A percentile compares a stretch with the other conserved stretches of the same genome.
These are phyloP conservation scores for Carex myosuroides DNA, from an alignment of 176 grass and related monocot species.

Conservation along the genomic window DNA sequence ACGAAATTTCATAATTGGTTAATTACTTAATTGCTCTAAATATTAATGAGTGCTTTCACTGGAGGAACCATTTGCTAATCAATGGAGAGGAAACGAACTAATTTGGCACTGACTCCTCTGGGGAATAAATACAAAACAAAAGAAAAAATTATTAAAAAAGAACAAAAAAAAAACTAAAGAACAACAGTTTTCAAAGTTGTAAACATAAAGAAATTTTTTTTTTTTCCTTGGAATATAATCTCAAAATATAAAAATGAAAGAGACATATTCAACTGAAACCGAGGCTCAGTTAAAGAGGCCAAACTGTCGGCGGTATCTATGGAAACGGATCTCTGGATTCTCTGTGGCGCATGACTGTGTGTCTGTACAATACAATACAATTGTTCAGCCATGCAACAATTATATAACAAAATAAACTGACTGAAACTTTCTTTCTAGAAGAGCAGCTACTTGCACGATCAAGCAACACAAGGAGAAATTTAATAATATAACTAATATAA, in stretches of 20 bases:
- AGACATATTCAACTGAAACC: background rate
- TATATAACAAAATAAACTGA: too few relatives aligned
- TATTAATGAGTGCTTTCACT: background rate
- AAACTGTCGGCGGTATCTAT: slow-evolving; percentile 8
- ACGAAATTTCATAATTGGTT: too few relatives aligned
- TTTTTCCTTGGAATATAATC: background rate
- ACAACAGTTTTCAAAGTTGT: background rate
- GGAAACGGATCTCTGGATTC: background rate
- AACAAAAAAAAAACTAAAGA: background rate
- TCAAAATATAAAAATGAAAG: background rate
- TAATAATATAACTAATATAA: too few relatives aligned
- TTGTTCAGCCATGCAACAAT: background rate
- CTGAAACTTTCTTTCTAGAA: too few relatives aligned
- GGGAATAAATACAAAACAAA: background rate
- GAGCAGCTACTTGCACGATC: too few relatives aligned
- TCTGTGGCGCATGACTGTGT: background rate
- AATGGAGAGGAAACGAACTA: slow-evolving; percentile 1
- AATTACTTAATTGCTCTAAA: too few relatives aligned
- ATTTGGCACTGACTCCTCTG: background rate
- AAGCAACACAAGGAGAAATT: too few relatives aligned
- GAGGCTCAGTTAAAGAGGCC: slow-evolving; percentile 2
- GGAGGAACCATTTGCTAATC: background rate
- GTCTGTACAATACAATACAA: background rate
- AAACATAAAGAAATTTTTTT: background rate
- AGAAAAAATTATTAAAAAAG: background rate